phyloP scores from a whole-genome alignment of 345 rosid genomes.

The Syzygium aqueum region DNA sequence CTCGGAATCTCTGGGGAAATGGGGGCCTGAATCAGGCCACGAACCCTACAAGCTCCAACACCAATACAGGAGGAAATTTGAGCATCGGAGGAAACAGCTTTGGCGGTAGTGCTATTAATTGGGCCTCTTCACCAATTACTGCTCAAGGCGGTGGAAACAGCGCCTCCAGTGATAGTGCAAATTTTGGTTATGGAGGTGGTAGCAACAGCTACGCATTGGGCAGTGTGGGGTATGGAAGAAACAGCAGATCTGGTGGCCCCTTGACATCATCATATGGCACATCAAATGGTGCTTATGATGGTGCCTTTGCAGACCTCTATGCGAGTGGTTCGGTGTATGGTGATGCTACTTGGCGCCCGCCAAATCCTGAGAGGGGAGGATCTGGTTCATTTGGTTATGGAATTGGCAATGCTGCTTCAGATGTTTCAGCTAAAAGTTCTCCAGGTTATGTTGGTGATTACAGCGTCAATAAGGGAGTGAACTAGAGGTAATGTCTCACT shows the following conservation, averaged over 20 bases:
- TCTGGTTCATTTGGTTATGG: constrained; percentile 47
- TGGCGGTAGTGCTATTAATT: constrained; percentile 33
- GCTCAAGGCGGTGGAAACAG: constrained; percentile 45
- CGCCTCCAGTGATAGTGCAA: constrained; percentile 26
- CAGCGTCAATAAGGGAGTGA: constrained; percentile 57
- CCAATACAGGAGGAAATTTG: constrained; percentile 40
- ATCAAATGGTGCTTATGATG: constrained; percentile 48
- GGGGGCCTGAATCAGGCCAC: constrained; percentile 40
- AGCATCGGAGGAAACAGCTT: constrained; percentile 37
- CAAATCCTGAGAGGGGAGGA: constrained; percentile 39
- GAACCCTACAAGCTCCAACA: constrained; percentile 29
- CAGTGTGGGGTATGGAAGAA: constrained; percentile 44
- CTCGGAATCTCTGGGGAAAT: constrained; percentile 64
- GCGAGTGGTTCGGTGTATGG: constrained; percentile 44
- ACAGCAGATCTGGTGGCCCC: constrained; percentile 26
- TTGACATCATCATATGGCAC: constrained; percentile 37
- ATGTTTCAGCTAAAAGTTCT: constrained; percentile 44
- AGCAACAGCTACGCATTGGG: constrained; percentile 45
- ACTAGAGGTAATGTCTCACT: constrained; percentile 45
- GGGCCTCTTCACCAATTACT: constrained; percentile 45
- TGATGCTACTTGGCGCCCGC: constrained; percentile 48
- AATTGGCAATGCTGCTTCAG: constrained; percentile 32
- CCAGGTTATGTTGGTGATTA: constrained; percentile 65
- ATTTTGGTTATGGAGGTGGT: constrained; percentile 44
- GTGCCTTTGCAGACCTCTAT: constrained; percentile 39